Base-by-base conservation (phyloP, 106 monocot species). In the Acorus gramineus region DNA sequence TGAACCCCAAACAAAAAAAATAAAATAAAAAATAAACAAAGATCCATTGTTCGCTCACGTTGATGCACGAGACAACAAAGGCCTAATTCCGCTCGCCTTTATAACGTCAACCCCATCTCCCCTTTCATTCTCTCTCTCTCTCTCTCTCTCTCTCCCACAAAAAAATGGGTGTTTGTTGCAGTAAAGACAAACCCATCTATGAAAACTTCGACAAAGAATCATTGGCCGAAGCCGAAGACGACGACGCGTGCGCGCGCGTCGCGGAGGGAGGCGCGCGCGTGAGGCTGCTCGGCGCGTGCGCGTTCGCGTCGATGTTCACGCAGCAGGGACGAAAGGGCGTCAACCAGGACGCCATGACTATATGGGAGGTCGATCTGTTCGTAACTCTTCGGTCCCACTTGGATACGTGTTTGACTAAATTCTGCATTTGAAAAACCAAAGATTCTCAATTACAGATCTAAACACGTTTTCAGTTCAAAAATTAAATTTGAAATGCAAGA, bases 281-380 rank as follows among this genome's bases (percentile, higher is more conserved):
- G 66, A 62, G 74, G 53, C 14, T 71, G 45, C 56, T 57, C 13
- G 84, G 80, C 2, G 77, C 77, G 46, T 74, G 71, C 28, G 42
- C 50, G 14, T 66, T 70, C 12, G 74, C 71, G 7, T 80, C 80
- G 28, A 77, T 85, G 84, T 68, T 50, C 64, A 71, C 84, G 50
- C 77, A 77, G 53, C 84, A 85, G 61, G 84, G 84, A 4, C 69
- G 70, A 74, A 85, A 85, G 63, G 84, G 84, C 55, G 71, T 74
- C 9, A 85, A 85, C 67, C 84, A 85, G 62, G 84, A 85, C 55
- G 77, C 84, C 52, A 85, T 85, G 84, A 72, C 74, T 52, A 42
- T 85, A 14, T 80, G 70, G 77, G 60, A 85, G 84, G 84, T 85
- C 60, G 28, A 11, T 43, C 8, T 44, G 28, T 28, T 28, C n/a